Conservation (phyloP, 2,329 filamentous ascomycete genomes). For the Aotearoamyces nothofagi region DNA sequence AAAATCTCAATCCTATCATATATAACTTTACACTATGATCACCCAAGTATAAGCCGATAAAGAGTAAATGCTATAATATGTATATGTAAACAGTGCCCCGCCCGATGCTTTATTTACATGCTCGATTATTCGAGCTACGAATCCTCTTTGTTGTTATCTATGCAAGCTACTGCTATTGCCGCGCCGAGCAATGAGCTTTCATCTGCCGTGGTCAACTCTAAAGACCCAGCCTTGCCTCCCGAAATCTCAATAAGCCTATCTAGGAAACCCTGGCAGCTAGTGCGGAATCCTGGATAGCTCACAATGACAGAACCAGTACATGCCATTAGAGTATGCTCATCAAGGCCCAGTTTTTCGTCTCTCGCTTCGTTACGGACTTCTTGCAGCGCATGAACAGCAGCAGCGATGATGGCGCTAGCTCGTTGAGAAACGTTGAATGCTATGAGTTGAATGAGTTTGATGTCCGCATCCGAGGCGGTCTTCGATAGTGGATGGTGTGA, state of each 20-base stretch:
- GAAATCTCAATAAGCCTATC: slow-evolving; percentile 36
- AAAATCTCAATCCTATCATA: no score
- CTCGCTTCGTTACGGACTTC: slow-evolving; percentile 25
- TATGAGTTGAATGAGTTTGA: slow-evolving; percentile 34
- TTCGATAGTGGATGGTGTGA: slow-evolving; percentile 27
- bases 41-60: no score
- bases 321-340: slow-evolving; percentile 43
- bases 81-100: no score
- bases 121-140: no score
- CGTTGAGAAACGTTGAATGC: slow-evolving; percentile 39
- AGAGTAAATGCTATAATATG: no score
- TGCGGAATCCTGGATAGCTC: slow-evolving; percentile 55
- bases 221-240: slow-evolving; percentile 24
- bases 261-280: slow-evolving; percentile 45
- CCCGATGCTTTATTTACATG: no score
- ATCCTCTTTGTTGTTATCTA: slow-evolving; percentile 5
- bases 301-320: slow-evolving; percentile 72
- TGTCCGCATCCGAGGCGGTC: slow-evolving; percentile 25
- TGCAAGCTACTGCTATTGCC: slow-evolving; percentile 49
- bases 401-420: slow-evolving; percentile 42
- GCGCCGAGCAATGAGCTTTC: slow-evolving; percentile 66
- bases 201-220: slow-evolving; percentile 51
- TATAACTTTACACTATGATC: no score
- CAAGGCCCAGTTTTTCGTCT: not conserved
- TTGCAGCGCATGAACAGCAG: slow-evolving; percentile 37